Evolutionary conservation across 306 rosid species (phyloP).

Genomic region (Acacia crassicarpa): DNA sequence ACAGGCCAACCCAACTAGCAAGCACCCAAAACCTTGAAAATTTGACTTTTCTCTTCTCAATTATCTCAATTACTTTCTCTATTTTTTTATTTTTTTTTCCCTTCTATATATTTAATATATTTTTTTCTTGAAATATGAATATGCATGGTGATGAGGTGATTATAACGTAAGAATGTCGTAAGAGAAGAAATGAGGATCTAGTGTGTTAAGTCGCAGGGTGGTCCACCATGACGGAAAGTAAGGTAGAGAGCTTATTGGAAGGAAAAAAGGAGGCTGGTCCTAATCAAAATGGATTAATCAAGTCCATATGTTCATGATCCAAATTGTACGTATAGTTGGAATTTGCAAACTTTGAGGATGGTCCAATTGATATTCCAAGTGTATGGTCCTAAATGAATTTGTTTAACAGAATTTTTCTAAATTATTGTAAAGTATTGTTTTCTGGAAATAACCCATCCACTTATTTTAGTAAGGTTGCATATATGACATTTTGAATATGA

Average conservation of each 20-base stretch:
- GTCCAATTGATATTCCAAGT: neutral
- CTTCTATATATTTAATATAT: neutral
- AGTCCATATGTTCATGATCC: neutral
- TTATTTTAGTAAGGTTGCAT: too few species aligned
- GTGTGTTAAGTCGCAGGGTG: neutral
- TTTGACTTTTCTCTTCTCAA: neutral
- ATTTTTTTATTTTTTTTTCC: neutral
- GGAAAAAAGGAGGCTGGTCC: neutral
- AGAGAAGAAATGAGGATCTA: neutral
- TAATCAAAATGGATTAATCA: neutral
- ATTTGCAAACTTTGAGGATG: neutral
- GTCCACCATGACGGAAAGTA: neutral
- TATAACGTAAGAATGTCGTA: neutral
- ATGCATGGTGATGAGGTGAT: neutral
- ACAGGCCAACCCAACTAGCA: neutral
- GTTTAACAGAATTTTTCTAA: too few species aligned
- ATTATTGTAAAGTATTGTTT: too few species aligned
- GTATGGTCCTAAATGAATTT: too few species aligned
- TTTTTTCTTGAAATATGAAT: neutral
- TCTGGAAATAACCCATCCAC: too few species aligned
- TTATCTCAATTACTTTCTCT: neutral
- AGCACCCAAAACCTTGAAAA: neutral
- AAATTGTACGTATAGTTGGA: neutral
- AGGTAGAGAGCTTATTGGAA: neutral
- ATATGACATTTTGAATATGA: neutral